Percentiles rank a stretch among this genome's conserved stretches.
phyloP scores from a whole-genome alignment of 2,329 filamentous ascomycete genomes.

The Nemania sp. region DNA sequence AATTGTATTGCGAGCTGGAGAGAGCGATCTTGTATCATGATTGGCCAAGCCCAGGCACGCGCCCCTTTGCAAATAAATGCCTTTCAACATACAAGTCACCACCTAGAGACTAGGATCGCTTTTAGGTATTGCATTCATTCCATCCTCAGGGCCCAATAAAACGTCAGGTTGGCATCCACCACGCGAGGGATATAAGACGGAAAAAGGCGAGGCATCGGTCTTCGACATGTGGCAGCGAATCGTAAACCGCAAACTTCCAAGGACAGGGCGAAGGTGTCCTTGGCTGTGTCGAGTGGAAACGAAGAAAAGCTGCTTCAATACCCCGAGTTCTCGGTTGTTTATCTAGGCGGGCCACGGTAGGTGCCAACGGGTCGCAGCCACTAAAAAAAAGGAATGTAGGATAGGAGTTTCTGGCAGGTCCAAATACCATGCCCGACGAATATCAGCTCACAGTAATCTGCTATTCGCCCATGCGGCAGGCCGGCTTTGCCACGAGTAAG shows the following conservation, averaged over 20 bases:
- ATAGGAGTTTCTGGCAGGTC: not conserved
- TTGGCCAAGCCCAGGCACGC: constrained; percentile 17
- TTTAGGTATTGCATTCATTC: constrained; percentile 15
- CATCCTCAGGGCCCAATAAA: constrained; percentile 10
- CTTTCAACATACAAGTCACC: constrained; percentile 16
- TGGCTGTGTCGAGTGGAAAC: not conserved
- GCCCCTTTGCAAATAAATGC: constrained; percentile 21
- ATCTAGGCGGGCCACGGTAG: not conserved
- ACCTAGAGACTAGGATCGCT: constrained; percentile 7
- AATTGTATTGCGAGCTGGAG: constrained; percentile 27
- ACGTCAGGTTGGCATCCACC: constrained; percentile 15
- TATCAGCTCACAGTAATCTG: not conserved
- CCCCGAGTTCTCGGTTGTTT: not conserved
- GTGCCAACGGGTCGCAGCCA: not conserved
- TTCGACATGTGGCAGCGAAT: not conserved
- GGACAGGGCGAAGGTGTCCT: not conserved
- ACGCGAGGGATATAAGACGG: constrained; percentile 17
- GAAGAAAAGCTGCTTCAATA: constrained; percentile 3
- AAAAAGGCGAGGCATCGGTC: constrained; percentile 17
- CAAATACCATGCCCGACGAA: not conserved
- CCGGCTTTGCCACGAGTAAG: constrained; percentile 15
- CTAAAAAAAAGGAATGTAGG: not conserved
- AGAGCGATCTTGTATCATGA: constrained; percentile 32
- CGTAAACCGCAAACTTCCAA: not conserved
- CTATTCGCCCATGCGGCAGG: constrained; percentile 4